Conservation (phyloP, 2,329 filamentous ascomycete species). For the Atkinsonella texensis region DNA sequence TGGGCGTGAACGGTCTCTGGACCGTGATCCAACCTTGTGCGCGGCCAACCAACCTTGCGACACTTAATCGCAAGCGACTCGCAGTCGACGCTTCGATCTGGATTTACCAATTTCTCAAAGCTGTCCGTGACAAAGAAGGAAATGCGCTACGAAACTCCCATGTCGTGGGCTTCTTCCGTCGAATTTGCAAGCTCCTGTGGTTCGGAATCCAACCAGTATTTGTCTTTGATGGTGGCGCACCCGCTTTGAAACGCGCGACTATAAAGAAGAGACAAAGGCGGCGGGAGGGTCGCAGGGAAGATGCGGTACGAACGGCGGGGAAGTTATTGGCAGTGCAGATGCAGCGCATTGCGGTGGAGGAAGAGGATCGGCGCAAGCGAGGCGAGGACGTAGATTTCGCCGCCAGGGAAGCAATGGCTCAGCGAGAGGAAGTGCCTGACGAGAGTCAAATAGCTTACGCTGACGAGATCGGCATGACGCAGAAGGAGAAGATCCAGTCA, state of each 20-base stretch:
- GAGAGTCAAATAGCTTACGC: slow-evolving; percentile 69
- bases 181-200: slow-evolving; percentile 95
- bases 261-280: slow-evolving; percentile 67
- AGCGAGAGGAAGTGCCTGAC: slow-evolving; percentile 57
- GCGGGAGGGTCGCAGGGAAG: slow-evolving; percentile 79
- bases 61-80: slow-evolving; percentile 88
- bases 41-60: slow-evolving; percentile 89
- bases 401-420: slow-evolving; percentile 24
- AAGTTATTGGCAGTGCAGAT: slow-evolving; percentile 90
- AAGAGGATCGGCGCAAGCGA: slow-evolving; percentile 51
- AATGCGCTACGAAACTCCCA: slow-evolving; percentile 94
- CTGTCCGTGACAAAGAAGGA: slow-evolving; percentile 95
- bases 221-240: slow-evolving; percentile 94
- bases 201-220: slow-evolving; percentile 95
- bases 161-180: slow-evolving; percentile 92
- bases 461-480: slow-evolving; percentile 75
- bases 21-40: slow-evolving; percentile 91
- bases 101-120: slow-evolving; percentile 99
- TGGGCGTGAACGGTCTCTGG: slow-evolving; percentile 99
- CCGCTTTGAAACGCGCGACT: slow-evolving; percentile 80
- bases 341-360: slow-evolving; percentile 80
- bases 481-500: slow-evolving; percentile 59
- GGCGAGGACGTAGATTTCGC: slow-evolving; percentile 32
- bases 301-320: slow-evolving; percentile 83
- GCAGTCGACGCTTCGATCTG: slow-evolving; percentile 98